Percentiles rank a stretch among this genome's conserved stretches.
These are phyloP conservation scores for Halenospora varia DNA, from an alignment of 495 filamentous ascomycete species.

Conservation along the genomic window DNA sequence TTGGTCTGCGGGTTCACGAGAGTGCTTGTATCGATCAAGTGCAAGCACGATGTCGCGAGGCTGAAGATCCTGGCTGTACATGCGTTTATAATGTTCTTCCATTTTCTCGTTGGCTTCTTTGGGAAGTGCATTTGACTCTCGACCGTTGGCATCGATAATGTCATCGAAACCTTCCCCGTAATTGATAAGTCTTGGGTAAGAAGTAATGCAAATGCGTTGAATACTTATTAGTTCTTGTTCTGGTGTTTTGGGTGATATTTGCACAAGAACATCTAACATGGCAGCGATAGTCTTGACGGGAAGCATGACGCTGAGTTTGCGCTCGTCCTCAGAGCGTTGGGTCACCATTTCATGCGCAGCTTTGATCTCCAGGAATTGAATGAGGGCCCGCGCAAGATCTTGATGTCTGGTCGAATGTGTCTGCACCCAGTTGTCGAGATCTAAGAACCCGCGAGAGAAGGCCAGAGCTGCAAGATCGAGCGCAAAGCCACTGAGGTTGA, in stretches of 20 bases:
- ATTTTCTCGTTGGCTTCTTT: slow-evolving; percentile 80
- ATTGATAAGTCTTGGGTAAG: slow-evolving; percentile 94
- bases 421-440: slow-evolving; percentile 78
- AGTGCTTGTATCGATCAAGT: slow-evolving; percentile 80
- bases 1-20: slow-evolving; percentile 75
- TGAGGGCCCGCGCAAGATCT: slow-evolving; percentile 59
- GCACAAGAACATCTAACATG: slow-evolving; percentile 73
- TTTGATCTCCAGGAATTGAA: slow-evolving; percentile 76
- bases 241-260: slow-evolving; percentile 46
- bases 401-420: slow-evolving; percentile 54
- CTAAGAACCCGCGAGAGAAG: slow-evolving; percentile 75
- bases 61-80: slow-evolving; percentile 86
- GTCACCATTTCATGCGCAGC: slow-evolving; percentile 72
- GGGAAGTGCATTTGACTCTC: slow-evolving; percentile 72
- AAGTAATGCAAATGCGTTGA: slow-evolving; percentile 83
- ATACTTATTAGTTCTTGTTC: slow-evolving; percentile 51
- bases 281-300: slow-evolving; percentile 66
- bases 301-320: slow-evolving; percentile 54
- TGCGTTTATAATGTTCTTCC: slow-evolving; percentile 93
- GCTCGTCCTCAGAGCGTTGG: slow-evolving; percentile 57
- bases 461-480: slow-evolving; percentile 86
- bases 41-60: slow-evolving; percentile 75
- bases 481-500: slow-evolving; percentile 72
- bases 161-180: slow-evolving; percentile 90
- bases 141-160: slow-evolving; percentile 79